These are phyloP conservation scores for Lobosporangium transversale DNA, from an alignment of 192 early-diverging fungal genomes.

Conservation along the genomic window DNA sequence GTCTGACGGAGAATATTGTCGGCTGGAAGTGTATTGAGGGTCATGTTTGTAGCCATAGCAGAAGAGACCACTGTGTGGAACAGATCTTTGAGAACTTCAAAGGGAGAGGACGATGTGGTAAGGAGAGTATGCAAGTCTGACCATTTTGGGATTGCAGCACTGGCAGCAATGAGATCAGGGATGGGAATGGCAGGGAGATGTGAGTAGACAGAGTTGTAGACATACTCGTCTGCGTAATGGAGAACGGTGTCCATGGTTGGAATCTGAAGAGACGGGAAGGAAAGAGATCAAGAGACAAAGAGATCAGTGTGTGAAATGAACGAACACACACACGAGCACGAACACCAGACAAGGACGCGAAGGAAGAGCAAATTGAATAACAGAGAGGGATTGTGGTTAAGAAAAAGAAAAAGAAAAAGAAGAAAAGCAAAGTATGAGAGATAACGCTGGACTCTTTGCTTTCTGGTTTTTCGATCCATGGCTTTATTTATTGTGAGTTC, in stretches of 20 bases:
- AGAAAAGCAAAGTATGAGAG: conserved; percentile 8
- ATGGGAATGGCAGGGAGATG: conserved; percentile 54
- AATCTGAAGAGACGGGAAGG: not conserved
- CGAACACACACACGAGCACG: not conserved
- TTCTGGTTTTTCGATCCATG: not conserved
- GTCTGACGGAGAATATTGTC: conserved; percentile 78
- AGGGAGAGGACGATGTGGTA: conserved; percentile 38
- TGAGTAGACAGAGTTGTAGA: conserved; percentile 71
- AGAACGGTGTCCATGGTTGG: conserved; percentile 73
- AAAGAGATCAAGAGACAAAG: no score
- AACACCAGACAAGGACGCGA: not conserved
- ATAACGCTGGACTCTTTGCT: not conserved
- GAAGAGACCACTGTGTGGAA: conserved; percentile 50
- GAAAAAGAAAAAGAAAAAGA: conserved; percentile 14
- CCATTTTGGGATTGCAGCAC: conserved; percentile 41
- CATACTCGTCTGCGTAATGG: conserved; percentile 68
- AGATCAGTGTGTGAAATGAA: not conserved
- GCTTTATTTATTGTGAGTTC: not conserved
- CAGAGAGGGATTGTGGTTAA: no score
- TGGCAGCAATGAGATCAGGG: conserved; percentile 52
- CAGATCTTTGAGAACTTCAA: conserved; percentile 27
- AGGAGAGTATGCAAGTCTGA: conserved; percentile 16
- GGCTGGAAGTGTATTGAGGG: conserved; percentile 53
- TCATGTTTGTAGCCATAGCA: conserved; percentile 40
- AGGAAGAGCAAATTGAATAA: no score